A percentile compares a stretch with the other conserved stretches of the same genome.
These are phyloP conservation scores for Lonicera japonica DNA, from an alignment of 129 eudicot genomes.

Conservation along the genomic window DNA sequence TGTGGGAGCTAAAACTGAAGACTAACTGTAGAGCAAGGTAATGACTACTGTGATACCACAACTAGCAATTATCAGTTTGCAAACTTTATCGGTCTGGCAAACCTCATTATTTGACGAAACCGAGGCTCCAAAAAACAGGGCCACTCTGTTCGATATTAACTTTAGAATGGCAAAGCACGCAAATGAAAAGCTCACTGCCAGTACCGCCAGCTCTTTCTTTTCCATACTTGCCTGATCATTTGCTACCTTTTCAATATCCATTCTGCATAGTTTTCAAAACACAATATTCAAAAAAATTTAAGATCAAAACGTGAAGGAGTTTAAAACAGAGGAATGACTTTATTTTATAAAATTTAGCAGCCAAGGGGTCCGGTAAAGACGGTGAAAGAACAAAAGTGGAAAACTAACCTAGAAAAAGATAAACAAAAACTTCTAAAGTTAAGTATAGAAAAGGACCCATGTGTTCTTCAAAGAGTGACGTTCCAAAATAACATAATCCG, in stretches of 20 bases:
- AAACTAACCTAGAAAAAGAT: too few relatives aligned
- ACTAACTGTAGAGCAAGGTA: constrained; percentile 7
- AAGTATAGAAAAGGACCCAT: too few relatives aligned
- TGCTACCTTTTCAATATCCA: constrained; percentile 53
- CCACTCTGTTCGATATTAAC: constrained; percentile 19
- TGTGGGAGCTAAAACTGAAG: neutral
- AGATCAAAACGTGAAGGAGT: too few relatives aligned
- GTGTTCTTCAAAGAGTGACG: too few relatives aligned
- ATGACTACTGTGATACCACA: constrained; percentile 29
- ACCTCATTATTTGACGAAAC: constrained; percentile 16
- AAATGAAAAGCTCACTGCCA: constrained; percentile 53
- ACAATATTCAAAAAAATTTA: too few relatives aligned
- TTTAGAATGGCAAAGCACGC: constrained; percentile 46
- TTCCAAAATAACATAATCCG: too few relatives aligned
- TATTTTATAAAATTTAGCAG: too few relatives aligned
- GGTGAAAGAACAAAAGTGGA: too few relatives aligned
- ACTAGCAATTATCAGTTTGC: constrained; percentile 32
- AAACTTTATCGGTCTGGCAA: constrained; percentile 21
- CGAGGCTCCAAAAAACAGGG: constrained; percentile 5
- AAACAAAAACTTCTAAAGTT: too few relatives aligned
- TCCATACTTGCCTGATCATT: constrained; percentile 64
- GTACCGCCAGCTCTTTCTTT: constrained; percentile 57
- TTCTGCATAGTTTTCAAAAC: constrained; percentile 29
- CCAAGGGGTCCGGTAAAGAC: too few relatives aligned
- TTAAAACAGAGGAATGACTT: too few relatives aligned